A percentile compares a stretch with the other conserved stretches of the same genome.
Evolutionary conservation across 345 rosid genomes (phyloP).

Genomic region (Melaleuca alternifolia): DNA sequence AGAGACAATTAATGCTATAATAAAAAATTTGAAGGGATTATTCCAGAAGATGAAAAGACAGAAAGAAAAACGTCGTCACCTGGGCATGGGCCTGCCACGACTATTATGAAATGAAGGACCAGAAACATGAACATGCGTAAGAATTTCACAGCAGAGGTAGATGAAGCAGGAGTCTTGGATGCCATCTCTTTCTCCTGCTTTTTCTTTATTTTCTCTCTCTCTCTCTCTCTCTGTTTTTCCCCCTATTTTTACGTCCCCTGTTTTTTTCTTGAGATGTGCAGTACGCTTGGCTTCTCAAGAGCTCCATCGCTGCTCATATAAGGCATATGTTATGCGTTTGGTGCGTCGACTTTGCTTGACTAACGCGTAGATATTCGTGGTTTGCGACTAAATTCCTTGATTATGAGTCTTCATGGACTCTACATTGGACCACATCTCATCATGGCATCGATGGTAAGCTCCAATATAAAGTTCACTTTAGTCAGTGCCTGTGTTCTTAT

Average conservation of each 20-base stretch:
- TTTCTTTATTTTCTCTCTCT: neutral
- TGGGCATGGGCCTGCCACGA: neutral
- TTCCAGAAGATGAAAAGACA: too few species aligned
- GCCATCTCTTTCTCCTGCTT: neutral
- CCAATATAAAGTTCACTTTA: too few species aligned
- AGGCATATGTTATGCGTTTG: neutral
- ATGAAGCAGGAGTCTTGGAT: neutral
- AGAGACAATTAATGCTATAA: neutral
- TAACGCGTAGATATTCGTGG: too few species aligned
- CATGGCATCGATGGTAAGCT: too few species aligned
- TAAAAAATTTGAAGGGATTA: neutral
- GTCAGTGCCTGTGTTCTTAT: too few species aligned
- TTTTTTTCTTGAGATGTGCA: neutral
- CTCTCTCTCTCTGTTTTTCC: neutral
- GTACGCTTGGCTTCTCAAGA: neutral
- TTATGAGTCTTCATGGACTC: too few species aligned
- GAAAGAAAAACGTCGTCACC: neutral
- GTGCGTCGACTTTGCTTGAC: neutral
- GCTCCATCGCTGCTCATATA: neutral
- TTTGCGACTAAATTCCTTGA: too few species aligned
- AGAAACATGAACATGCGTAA: neutral
- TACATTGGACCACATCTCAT: too few species aligned
- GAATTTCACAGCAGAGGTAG: neutral
- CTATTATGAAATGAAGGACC: neutral
- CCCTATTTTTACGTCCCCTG: neutral